Conservation (phyloP, 2,329 filamentous ascomycete species). For the Diplodia scrobiculata region DNA sequence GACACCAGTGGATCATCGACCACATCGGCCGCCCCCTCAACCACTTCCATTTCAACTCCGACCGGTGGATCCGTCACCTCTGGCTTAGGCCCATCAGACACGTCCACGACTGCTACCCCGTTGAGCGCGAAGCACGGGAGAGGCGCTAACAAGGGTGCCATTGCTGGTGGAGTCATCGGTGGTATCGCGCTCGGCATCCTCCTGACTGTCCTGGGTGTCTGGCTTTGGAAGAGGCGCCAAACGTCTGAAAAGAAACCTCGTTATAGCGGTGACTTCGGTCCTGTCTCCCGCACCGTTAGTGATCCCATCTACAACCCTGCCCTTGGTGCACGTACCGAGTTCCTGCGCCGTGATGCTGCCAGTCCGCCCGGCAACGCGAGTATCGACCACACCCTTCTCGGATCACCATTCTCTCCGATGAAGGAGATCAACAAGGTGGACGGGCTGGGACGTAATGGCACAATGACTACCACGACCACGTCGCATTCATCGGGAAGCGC, state of each 20-base stretch:
- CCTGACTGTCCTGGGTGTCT: constrained; percentile 38
- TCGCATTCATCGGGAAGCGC: neutral
- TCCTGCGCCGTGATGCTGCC: constrained; percentile 40
- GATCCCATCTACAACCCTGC: constrained; percentile 46
- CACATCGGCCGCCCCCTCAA: constrained; percentile 23
- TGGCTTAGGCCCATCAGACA: neutral
- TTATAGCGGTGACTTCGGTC: constrained; percentile 45
- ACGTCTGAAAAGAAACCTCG: constrained; percentile 36
- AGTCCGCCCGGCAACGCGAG: constrained; percentile 38
- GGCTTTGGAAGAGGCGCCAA: constrained; percentile 42
- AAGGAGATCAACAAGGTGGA: constrained; percentile 29
- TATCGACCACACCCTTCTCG: constrained; percentile 33
- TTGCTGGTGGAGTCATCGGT: constrained; percentile 45
- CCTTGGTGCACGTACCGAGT: constrained; percentile 43
- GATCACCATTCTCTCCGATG: constrained; percentile 37
- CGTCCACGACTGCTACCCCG: constrained; percentile 37
- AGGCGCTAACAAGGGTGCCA: constrained; percentile 35
- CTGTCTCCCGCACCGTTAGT: constrained; percentile 43
- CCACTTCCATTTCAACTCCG: constrained; percentile 17
- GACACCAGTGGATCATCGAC: constrained; percentile 52
- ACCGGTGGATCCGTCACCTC: constrained; percentile 18
- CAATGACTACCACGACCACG: constrained; percentile 31
- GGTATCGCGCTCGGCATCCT: constrained; percentile 44
- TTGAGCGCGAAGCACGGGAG: constrained; percentile 29
- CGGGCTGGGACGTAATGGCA: constrained; percentile 38